phyloP scores from a whole-genome alignment of 2,329 filamentous ascomycete species.

The Boeremia lycopersici region DNA sequence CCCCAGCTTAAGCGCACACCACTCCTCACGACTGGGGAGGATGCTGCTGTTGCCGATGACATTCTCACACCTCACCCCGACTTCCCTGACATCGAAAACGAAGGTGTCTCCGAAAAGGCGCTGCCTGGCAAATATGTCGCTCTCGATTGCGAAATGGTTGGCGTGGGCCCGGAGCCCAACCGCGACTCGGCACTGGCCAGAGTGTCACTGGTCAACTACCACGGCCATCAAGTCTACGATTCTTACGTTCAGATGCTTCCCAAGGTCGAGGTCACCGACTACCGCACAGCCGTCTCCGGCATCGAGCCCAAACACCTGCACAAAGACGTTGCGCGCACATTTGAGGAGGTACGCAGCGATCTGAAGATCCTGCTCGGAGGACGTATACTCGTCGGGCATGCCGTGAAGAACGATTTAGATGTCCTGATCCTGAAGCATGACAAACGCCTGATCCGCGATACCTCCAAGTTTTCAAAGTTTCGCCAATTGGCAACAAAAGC shows the following conservation, averaged over 20 bases:
- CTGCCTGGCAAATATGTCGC: conserved; percentile 88
- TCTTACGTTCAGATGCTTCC: conserved; percentile 75
- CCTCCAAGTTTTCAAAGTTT: conserved; percentile 77
- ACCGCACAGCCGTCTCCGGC: conserved; percentile 85
- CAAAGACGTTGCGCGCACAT: conserved; percentile 54
- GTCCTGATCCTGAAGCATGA: conserved; percentile 81
- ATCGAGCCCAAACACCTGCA: conserved; percentile 76
- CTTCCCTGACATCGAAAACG: conserved; percentile 51
- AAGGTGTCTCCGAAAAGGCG: conserved; percentile 57
- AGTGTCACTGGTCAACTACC: conserved; percentile 90
- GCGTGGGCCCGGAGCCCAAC: conserved; percentile 69
- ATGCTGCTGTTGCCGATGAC: conserved; percentile 61
- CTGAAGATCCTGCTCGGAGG: conserved; percentile 72
- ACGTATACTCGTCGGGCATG: conserved; percentile 81
- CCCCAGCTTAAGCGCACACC: conserved; percentile 49
- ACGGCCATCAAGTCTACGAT: conserved; percentile 91
- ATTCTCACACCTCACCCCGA: conserved; percentile 52
- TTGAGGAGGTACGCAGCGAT: conserved; percentile 77
- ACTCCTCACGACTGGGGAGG: conserved; percentile 58
- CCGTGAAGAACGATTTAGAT: conserved; percentile 76
- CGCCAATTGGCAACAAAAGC: conserved; percentile 64
- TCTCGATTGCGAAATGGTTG: conserved; percentile 98
- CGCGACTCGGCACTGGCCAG: conserved; percentile 80
- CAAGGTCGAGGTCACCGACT: conserved; percentile 83
- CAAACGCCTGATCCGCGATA: conserved; percentile 80